Base-by-base conservation (phyloP, 306 rosid genomes). In the Rubus parviflorus region DNA sequence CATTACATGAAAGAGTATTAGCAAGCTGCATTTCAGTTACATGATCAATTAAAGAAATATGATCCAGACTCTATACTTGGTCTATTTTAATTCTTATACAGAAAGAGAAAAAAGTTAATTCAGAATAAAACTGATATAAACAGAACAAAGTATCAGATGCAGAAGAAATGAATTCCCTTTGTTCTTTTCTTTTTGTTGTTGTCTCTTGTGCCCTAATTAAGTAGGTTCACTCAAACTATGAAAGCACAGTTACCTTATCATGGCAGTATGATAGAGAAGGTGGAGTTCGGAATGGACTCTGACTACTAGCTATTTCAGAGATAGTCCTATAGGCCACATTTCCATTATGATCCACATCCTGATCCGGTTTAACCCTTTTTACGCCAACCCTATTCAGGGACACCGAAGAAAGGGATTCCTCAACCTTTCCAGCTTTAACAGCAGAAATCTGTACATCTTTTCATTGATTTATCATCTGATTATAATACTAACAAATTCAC, bases 231-330 rank as follows among this genome's bases (percentile, higher is more conserved):
- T 49, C 35, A 77, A 75, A 76, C 72, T 48, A 43, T 37, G 75
- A 73, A 78, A 64, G 70, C 54, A 70, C 51, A 54, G 61, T 77
- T 79, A 90, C 98, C 96, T 95, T 88, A 67, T 90, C 91, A 78
- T 85, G 78, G 79, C 90, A 81, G 82, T 65, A 86, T 6, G 97
- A 86, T 58, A 90, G 57, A 47, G 97, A 92, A 22, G 97, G 97
- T 11, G 98, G 97, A 49, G 98, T 94, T 77, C 87, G 87, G 81
- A 95, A 92, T 68, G 97, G 98, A 76, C 97, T 95, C 82, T 81
- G 89, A 69, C 73, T 84, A 61, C 77, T 66, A 65, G 74, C 49
- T 47, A 58, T 77, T 72, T 69, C 81, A 66, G 79, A 81, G 75
- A 65, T 68, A 61, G 77, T 83, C 86, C 73, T 5, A 75, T 82